These are phyloP conservation scores for Xylariaceae sp. DNA, from an alignment of 2,329 filamentous ascomycete species.

Conservation along the genomic window DNA sequence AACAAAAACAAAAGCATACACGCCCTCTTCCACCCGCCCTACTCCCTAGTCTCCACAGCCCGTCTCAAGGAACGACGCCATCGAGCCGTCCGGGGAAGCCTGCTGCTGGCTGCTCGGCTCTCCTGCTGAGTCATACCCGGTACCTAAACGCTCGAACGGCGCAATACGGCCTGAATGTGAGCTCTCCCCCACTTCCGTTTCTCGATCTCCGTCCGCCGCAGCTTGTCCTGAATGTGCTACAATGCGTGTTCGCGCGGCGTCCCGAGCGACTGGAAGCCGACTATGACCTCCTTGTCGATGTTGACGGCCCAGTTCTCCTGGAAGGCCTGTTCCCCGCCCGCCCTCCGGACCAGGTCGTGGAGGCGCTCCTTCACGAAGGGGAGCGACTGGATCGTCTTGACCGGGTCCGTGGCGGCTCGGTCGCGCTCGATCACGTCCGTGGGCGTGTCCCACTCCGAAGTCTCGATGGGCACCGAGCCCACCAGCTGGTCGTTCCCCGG, in stretches of 20 bases:
- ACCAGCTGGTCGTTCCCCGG: constrained; percentile 43
- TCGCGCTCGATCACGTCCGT: constrained; percentile 46
- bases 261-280: constrained; percentile 46
- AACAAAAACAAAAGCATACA: too few species aligned
- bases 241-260: not conserved
- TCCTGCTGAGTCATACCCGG: too few species aligned
- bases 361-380: constrained; percentile 58
- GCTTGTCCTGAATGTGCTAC: not conserved
- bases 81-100: too few species aligned
- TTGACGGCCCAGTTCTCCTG: constrained; percentile 63
- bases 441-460: constrained; percentile 48
- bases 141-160: too few species aligned
- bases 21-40: too few species aligned
- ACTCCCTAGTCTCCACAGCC: too few species aligned
- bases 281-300: constrained; percentile 65
- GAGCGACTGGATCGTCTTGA: constrained; percentile 59
- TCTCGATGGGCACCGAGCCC: constrained; percentile 31
- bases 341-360: constrained; percentile 46
- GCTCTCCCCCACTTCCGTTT: too few species aligned
- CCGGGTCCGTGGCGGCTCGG: constrained; percentile 52
- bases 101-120: too few species aligned
- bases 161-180: too few species aligned
- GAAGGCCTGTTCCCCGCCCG: constrained; percentile 60
- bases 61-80: too few species aligned
- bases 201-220: too few species aligned